Conservation (phyloP, 2,329 filamentous ascomycete genomes). For the Rutstroemia sp. region DNA sequence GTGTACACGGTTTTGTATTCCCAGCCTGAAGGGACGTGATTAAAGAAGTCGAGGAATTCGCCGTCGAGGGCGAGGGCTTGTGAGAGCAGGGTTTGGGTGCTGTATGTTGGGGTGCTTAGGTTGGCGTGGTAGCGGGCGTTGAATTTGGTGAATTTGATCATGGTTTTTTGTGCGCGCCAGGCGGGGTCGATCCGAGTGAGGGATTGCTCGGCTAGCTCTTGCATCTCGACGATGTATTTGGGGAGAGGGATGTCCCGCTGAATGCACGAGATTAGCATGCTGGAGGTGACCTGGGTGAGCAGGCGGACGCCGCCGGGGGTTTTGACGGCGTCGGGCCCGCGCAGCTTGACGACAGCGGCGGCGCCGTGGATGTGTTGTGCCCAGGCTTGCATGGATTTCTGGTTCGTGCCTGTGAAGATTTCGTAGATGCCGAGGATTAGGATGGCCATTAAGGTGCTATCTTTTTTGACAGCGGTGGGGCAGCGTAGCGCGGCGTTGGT, state of each 20-base stretch:
- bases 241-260: slow-evolving; percentile 43
- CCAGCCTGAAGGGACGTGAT: slow-evolving; percentile 16
- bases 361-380: slow-evolving; percentile 47
- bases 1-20: slow-evolving; percentile 20
- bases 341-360: slow-evolving; percentile 41
- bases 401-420: slow-evolving; percentile 41
- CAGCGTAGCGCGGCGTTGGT: slow-evolving; percentile 43
- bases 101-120: neutral
- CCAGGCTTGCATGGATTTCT: slow-evolving; percentile 43
- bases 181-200: slow-evolving; percentile 34
- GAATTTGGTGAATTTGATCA: slow-evolving; percentile 26
- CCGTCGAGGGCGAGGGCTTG: slow-evolving; percentile 21
- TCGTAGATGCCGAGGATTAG: slow-evolving; percentile 49
- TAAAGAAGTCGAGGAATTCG: slow-evolving; percentile 13
- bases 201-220: slow-evolving; percentile 34
- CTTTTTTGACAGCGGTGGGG: slow-evolving; percentile 40
- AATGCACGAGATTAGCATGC: slow-evolving; percentile 44
- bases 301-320: slow-evolving; percentile 41
- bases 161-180: slow-evolving; percentile 37
- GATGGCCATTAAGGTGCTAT: slow-evolving; percentile 47
- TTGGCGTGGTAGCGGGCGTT: slow-evolving; percentile 9
- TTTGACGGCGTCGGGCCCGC: slow-evolving; percentile 40
- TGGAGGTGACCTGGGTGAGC: slow-evolving; percentile 46
- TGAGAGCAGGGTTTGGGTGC: slow-evolving; percentile 11
- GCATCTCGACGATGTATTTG: slow-evolving; percentile 38